A percentile compares a stretch with the other conserved stretches of the same genome.
phyloP scores from a whole-genome alignment of 148 eudicot genomes.

The Vaccinium myrtillus region DNA sequence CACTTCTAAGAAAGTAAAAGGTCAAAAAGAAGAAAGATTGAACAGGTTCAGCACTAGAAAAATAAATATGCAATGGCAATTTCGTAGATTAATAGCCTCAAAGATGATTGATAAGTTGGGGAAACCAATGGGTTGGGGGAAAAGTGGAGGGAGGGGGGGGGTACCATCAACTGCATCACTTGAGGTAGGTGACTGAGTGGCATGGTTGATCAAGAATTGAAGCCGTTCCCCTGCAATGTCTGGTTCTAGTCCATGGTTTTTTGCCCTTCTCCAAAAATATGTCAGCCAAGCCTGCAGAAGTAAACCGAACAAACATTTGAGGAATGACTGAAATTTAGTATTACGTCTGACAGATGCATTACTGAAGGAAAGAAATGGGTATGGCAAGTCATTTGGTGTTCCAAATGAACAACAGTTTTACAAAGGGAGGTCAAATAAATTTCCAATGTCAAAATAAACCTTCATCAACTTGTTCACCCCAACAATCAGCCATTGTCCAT shows the following conservation, averaged over 20 bases:
- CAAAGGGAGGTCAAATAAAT: not conserved
- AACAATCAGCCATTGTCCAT: not conserved
- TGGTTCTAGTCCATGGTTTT: constrained; percentile 58
- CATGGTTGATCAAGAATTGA: constrained; percentile 58
- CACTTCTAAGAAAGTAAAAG: not conserved
- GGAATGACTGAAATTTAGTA: not conserved
- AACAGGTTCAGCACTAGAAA: not conserved
- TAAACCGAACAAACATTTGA: not conserved
- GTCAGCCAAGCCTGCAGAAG: constrained; percentile 69
- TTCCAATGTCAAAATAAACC: not conserved
- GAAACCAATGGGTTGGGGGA: not conserved
- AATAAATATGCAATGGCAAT: not conserved
- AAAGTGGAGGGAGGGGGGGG: constrained; percentile 8
- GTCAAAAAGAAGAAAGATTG: not conserved
- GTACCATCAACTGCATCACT: constrained; percentile 86
- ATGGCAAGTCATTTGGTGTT: constrained; percentile 1
- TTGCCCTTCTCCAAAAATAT: constrained; percentile 88
- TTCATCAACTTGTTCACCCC: not conserved
- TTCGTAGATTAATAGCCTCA: not conserved
- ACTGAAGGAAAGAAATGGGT: not conserved
- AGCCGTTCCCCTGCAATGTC: constrained; percentile 79
- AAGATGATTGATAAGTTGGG: not conserved
- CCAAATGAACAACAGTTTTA: not conserved
- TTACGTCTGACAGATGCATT: not conserved
- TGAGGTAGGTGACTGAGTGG: constrained; percentile 44